Evolutionary conservation across 2,329 filamentous ascomycete genomes (phyloP), one percentile per base, ranked within the genome.

Genomic region (Aspergillus versicolor): DNA sequence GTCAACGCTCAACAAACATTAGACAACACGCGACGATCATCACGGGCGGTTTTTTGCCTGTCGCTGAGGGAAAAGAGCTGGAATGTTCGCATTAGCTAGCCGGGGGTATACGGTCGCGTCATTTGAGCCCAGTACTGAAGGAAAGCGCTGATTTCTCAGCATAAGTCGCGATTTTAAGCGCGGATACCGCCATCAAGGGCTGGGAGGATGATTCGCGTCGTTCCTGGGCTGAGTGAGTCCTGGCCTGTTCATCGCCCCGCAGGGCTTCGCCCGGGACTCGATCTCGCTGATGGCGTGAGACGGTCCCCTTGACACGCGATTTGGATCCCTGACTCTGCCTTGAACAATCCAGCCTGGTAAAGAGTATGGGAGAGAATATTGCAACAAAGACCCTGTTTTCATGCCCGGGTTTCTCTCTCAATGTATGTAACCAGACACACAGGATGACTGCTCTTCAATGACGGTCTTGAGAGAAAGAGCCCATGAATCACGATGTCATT

Each of bases 211-310:
- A 30, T 43, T 42, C 37, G 24, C 48, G 37, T 8, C 9, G 52
- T 56, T 45, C 46, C 53, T 56, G 46, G 44, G 17, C 30, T 27
- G 50, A 37, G 32, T 30, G 11, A 11, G 24, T 21, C 42, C 42
- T 44, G 15, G 34, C 13, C 34, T 48, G 34, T 30, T 30, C 9
- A 52, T 38, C 40, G 49, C 54, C 54, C 49, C 54, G 54, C 48
- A 41, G 42, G 34, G 43, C 34, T 57, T 55, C 55, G 55, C 52
- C 60, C 52, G 60, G 58, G 19, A 56, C 34, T 62, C 44, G 43
- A 40, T 42, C 47, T 57, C 30, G 40, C 24, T 22, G 58, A 61
- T 62, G 58, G 60, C 60, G 60, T 62, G 60, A 62, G 58, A 42
- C 27, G 8, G 44, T 11, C 30, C 24, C 48, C 38, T 42, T 30